These are phyloP conservation scores for Pseudogymnoascus sp. DNA, from an alignment of 2,329 filamentous ascomycete genomes.

Conservation along the genomic window DNA sequence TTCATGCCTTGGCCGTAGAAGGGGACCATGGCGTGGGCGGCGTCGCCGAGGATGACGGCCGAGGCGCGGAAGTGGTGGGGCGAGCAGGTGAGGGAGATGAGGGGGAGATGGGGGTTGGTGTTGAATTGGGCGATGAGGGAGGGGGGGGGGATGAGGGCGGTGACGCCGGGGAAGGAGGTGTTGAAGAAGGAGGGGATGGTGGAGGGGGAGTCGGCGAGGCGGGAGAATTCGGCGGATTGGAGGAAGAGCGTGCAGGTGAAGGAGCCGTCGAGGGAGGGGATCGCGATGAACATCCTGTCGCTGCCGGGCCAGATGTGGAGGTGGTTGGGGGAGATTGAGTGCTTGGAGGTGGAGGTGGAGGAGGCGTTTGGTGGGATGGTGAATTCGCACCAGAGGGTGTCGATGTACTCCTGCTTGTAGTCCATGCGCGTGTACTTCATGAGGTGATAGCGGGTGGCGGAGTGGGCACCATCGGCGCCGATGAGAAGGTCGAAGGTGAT, in stretches of 20 bases:
- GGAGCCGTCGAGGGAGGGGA: constrained; percentile 74
- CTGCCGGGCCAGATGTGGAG: constrained; percentile 95
- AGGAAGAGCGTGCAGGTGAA: constrained; percentile 96
- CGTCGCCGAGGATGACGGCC: constrained; percentile 82
- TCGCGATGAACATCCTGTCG: constrained; percentile 97
- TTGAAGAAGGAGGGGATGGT: constrained; percentile 67
- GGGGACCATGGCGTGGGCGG: constrained; percentile 94
- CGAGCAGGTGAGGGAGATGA: constrained; percentile 87
- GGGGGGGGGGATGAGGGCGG: constrained; percentile 55
- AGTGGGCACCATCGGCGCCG: constrained; percentile 92
- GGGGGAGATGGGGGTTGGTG: constrained; percentile 77
- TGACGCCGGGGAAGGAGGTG: constrained; percentile 77
- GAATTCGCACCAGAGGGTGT: constrained; percentile 97
- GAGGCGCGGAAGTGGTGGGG: constrained; percentile 75
- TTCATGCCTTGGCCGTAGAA: constrained; percentile 99
- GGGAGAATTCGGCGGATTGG: constrained; percentile 58
- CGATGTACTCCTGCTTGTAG: constrained; percentile 91
- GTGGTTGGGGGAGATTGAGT: constrained; percentile 82
- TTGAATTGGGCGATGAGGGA: constrained; percentile 68
- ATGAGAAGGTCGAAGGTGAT: constrained; percentile 87
- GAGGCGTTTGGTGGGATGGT: constrained; percentile 52
- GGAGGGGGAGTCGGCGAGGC: constrained; percentile 55
- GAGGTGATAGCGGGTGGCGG: constrained; percentile 79
- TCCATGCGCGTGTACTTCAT: constrained; percentile 93
- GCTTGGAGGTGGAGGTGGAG: constrained; percentile 37